Percentiles rank a stretch among this genome's conserved stretches.
Conservation (phyloP, 2,329 filamentous ascomycete species). For the Trichoderma sp. region DNA sequence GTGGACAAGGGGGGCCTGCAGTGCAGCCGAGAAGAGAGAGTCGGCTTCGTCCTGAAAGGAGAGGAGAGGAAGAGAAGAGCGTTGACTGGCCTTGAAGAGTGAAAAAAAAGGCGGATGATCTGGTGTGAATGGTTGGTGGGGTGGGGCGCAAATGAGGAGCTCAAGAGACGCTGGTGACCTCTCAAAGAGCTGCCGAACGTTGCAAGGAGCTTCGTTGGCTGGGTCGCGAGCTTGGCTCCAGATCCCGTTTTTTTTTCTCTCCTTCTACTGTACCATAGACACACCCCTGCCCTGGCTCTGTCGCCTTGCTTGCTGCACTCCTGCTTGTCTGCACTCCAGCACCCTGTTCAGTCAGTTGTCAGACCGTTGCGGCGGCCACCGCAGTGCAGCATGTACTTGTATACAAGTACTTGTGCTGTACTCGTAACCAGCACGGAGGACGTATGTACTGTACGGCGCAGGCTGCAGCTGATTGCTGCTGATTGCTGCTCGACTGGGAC, state of each 20-base stretch:
- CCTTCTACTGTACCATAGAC: too few species aligned
- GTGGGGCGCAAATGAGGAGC: slow-evolving; percentile 22
- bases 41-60: slow-evolving; percentile 6
- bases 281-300: slow-evolving; percentile 12
- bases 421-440: background rate
- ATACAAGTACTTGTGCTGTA: background rate
- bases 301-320: slow-evolving; percentile 18
- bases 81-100: slow-evolving; percentile 11
- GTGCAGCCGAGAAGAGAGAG: slow-evolving; percentile 8
- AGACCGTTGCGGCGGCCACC: slow-evolving; percentile 15
- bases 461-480: slow-evolving; percentile 11
- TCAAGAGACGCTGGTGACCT: slow-evolving; percentile 23
- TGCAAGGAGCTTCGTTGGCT: slow-evolving; percentile 23
- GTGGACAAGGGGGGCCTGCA: slow-evolving; percentile 15
- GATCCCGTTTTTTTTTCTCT: slow-evolving; percentile 9
- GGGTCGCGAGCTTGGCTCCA: slow-evolving; percentile 17
- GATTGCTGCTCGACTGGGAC: slow-evolving; percentile 7
- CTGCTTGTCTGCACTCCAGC: slow-evolving; percentile 15
- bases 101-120: slow-evolving; percentile 22
- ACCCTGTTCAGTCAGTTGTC: slow-evolving; percentile 21
- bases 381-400: slow-evolving; percentile 1
- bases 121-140: slow-evolving; percentile 25
- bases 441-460: too few species aligned
- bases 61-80: slow-evolving; percentile 8
- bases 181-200: slow-evolving; percentile 19